Conservation (phyloP, 306 rosid species). For the Cicer judaicum region DNA sequence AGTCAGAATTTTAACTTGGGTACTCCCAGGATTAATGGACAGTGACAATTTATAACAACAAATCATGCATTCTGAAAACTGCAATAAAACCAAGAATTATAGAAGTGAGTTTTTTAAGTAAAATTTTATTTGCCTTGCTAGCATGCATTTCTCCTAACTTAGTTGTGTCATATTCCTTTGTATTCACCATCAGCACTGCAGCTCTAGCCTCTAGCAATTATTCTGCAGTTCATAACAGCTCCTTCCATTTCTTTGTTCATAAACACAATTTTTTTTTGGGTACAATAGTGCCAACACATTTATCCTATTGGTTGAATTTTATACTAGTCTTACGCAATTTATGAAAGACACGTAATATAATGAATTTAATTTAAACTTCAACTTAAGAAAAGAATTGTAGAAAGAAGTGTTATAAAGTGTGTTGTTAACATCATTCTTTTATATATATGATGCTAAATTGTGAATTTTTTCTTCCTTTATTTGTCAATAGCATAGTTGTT, state of each 20-base stretch:
- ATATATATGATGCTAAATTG: background rate
- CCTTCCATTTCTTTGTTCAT: background rate
- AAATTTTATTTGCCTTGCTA: background rate
- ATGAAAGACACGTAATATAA: background rate
- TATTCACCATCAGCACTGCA: background rate
- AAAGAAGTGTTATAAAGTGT: background rate
- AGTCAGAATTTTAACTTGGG: too few relatives aligned
- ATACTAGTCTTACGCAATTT: background rate
- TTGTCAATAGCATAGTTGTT: conserved; percentile 6
- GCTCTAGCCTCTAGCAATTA: background rate
- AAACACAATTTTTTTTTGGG: too few relatives aligned
- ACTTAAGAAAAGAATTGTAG: background rate
- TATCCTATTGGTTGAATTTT: background rate
- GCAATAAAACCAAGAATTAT: conserved; percentile 53
- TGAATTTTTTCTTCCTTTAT: background rate
- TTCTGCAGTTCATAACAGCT: background rate
- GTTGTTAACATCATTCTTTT: background rate
- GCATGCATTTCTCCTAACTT: background rate
- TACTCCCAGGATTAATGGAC: background rate
- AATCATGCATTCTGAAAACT: conserved; percentile 43
- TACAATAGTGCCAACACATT: background rate
- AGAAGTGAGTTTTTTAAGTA: conserved; percentile 36
- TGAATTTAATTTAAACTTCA: background rate
- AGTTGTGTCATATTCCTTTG: background rate
- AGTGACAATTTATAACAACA: background rate